phyloP scores from a whole-genome alignment of 345 rosid genomes.

The Salix dunnii region DNA sequence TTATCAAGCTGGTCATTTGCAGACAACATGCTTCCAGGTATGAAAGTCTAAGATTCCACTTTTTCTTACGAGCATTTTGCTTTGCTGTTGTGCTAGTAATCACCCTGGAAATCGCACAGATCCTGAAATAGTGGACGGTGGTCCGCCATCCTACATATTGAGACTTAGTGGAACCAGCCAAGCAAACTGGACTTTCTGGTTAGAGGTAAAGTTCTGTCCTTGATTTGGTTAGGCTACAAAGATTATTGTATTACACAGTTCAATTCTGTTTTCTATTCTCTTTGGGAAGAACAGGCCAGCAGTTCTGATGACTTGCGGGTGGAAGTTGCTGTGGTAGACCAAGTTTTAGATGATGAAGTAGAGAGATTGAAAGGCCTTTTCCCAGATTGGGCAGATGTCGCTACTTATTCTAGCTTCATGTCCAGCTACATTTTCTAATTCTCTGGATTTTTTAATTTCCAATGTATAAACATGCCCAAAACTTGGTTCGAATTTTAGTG shows the following conservation, averaged over 20 bases:
- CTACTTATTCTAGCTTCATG: constrained; percentile 62
- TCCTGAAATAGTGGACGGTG: constrained; percentile 54
- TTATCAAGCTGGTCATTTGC: constrained; percentile 93
- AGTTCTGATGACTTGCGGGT: constrained; percentile 50
- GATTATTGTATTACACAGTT: not conserved
- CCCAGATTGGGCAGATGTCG: constrained; percentile 83
- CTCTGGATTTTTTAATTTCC: not conserved
- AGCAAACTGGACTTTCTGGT: constrained; percentile 89
- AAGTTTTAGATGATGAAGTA: constrained; percentile 54
- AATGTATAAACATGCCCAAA: not conserved
- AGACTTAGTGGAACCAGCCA: constrained; percentile 72
- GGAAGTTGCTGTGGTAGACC: constrained; percentile 82
- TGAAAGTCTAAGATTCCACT: not conserved
- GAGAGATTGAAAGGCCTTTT: constrained; percentile 60
- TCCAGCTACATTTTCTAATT: constrained; percentile 63
- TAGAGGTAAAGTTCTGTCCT: constrained; percentile 51
- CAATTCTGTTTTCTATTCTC: not conserved
- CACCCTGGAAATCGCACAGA: constrained; percentile 35
- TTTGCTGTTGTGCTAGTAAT: not conserved
- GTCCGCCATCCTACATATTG: constrained; percentile 81
- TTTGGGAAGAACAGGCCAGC: constrained; percentile 44
- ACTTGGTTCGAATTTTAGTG: too few species aligned
- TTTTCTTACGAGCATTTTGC: not conserved
- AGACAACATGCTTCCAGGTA: constrained; percentile 69
- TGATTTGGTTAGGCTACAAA: not conserved